Evolutionary conservation across 192 early-diverging fungal genomes (phyloP).

Genomic region (Spizellomyces sp.): DNA sequence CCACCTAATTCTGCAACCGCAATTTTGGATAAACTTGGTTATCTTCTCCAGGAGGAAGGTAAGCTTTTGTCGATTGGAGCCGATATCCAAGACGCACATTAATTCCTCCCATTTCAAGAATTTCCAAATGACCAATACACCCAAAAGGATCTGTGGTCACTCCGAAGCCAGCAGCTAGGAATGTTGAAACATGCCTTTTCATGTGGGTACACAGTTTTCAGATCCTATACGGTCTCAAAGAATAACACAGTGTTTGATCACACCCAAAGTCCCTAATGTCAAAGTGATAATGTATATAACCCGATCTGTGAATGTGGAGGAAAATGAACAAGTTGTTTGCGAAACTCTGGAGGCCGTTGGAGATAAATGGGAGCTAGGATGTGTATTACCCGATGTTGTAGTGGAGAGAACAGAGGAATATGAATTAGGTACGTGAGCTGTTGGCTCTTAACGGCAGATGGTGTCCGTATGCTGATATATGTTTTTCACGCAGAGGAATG

Average conservation of each 20-base stretch:
- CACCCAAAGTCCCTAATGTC: constrained; percentile 68
- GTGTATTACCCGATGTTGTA: constrained; percentile 50
- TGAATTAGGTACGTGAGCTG: constrained; percentile 35
- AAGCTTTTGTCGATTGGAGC: constrained; percentile 32
- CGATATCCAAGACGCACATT: neutral
- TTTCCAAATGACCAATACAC: constrained; percentile 61
- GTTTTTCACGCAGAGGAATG: constrained; percentile 47
- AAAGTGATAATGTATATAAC: constrained; percentile 88
- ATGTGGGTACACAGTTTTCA: constrained; percentile 17
- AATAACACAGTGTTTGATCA: neutral
- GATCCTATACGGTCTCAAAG: neutral
- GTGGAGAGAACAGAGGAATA: constrained; percentile 30
- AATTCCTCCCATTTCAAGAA: constrained; percentile 52
- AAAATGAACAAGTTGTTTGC: constrained; percentile 90
- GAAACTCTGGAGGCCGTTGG: constrained; percentile 54
- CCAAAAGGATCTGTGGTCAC: constrained; percentile 50
- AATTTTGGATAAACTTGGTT: constrained; percentile 83
- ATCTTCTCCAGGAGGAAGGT: constrained; percentile 73
- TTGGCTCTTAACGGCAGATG: constrained; percentile 7
- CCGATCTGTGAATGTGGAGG: constrained; percentile 82
- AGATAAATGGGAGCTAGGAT: constrained; percentile 45
- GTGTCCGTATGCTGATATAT: constrained; percentile 16
- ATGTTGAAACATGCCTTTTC: constrained; percentile 74
- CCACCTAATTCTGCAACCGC: constrained; percentile 91
- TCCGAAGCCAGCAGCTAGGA: constrained; percentile 61